Evolutionary conservation across 2,329 filamentous ascomycete genomes (phyloP).

Genomic region (Aspergillus spinulosporus): DNA sequence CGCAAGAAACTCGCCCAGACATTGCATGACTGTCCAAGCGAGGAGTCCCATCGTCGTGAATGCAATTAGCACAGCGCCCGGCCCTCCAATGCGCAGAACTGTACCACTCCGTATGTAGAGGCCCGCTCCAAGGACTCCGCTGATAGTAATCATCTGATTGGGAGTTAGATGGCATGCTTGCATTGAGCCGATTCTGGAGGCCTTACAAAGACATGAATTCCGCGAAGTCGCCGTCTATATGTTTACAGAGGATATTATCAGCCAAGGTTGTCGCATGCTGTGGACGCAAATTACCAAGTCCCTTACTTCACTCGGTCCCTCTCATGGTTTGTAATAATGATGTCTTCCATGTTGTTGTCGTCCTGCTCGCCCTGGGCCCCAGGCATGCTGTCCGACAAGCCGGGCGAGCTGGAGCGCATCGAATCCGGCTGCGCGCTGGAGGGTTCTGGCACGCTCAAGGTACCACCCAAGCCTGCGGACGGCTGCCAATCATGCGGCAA

Average conservation of each 20-base stretch:
- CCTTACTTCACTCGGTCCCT: conserved; percentile 23
- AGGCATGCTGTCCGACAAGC: conserved; percentile 5
- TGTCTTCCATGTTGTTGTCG: neutral
- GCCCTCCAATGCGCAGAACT: conserved; percentile 37
- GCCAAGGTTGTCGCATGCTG: neutral
- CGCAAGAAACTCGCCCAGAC: conserved; percentile 40
- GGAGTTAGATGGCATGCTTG: neutral
- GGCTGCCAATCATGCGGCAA: conserved; percentile 3
- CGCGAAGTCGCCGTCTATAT: conserved; percentile 22
- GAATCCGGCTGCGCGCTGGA: conserved; percentile 4
- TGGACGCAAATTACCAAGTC: conserved; percentile 2
- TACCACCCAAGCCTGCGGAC: conserved; percentile 1
- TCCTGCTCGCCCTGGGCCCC: neutral
- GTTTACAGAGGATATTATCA: neutral
- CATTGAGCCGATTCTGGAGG: no score
- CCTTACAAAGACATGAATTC: conserved; percentile 31
- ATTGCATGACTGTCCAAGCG: conserved; percentile 41
- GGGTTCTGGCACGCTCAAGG: conserved; percentile 5
- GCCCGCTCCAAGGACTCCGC: conserved; percentile 37
- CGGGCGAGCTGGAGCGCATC: conserved; percentile 10
- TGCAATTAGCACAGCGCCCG: conserved; percentile 34
- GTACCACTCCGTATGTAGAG: conserved; percentile 35
- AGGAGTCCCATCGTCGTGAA: conserved; percentile 34
- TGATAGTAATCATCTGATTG: conserved; percentile 39
- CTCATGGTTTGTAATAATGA: conserved; percentile 6